These are phyloP conservation scores for Xylariaceae sp. DNA, from an alignment of 2,329 filamentous ascomycete genomes.

Conservation along the genomic window DNA sequence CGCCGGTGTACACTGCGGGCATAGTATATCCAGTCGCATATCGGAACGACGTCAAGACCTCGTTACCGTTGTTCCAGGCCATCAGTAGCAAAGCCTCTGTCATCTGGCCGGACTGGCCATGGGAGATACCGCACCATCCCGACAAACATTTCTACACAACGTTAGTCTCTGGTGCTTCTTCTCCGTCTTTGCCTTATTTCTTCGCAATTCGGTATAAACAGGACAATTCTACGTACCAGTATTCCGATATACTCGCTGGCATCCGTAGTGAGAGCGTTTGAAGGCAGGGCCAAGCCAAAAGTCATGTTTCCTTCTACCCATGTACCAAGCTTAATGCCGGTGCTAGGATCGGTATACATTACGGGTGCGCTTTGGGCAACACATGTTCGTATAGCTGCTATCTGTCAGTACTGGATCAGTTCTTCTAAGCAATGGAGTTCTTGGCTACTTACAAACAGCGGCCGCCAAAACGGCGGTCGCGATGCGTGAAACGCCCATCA, in stretches of 20 bases:
- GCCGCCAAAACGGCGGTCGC: conserved; percentile 28
- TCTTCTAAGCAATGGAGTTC: too few relatives aligned
- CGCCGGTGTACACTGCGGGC: conserved; percentile 57
- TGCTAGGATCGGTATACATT: conserved; percentile 29
- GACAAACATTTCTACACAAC: conserved; percentile 25
- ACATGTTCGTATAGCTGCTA: conserved; percentile 26
- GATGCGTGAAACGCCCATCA: conserved; percentile 28
- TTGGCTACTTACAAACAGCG: conserved; percentile 27
- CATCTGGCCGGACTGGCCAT: conserved; percentile 33
- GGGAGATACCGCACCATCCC: conserved; percentile 31
- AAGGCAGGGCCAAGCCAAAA: conserved; percentile 27
- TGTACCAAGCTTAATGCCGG: conserved; percentile 30
- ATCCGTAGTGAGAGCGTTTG: conserved; percentile 28
- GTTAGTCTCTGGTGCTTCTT: conserved; percentile 7
- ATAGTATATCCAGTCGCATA: conserved; percentile 56
- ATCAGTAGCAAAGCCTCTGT: conserved; percentile 44
- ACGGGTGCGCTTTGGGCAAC: conserved; percentile 26
- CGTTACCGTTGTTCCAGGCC: conserved; percentile 51
- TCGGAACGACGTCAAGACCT: conserved; percentile 56
- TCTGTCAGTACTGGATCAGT: too few relatives aligned
- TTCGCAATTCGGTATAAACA: too few relatives aligned
- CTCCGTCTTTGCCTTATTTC: background rate
- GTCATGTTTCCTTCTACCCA: conserved; percentile 27
- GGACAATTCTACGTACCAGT: conserved; percentile 28
- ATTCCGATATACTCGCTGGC: conserved; percentile 30